Conservation (phyloP, 371 early-diverging fungal species). For the Mucor plumbeus region DNA sequence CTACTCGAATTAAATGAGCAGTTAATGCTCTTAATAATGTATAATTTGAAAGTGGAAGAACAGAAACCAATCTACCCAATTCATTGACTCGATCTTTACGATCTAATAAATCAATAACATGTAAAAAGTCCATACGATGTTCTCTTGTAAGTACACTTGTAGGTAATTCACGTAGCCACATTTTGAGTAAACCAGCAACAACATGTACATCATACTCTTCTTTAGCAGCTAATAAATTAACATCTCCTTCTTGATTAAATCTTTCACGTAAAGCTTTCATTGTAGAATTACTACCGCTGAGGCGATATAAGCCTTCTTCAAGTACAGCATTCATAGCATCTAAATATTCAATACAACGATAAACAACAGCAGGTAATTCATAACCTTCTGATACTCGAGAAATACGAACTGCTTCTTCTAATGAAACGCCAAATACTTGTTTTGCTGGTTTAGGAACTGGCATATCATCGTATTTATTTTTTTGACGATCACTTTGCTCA, state of each 20-base stretch:
- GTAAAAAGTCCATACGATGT: slow-evolving; percentile 69
- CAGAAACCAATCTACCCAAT: slow-evolving; percentile 60
- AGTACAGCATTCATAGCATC: slow-evolving; percentile 71
- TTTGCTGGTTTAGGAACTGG: slow-evolving; percentile 22
- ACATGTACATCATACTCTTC: slow-evolving; percentile 79
- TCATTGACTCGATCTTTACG: slow-evolving; percentile 65
- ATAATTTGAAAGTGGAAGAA: slow-evolving; percentile 66
- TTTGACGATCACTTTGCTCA: slow-evolving; percentile 27
- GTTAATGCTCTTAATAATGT: slow-evolving; percentile 65
- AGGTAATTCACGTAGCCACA: slow-evolving; percentile 83
- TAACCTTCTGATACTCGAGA: slow-evolving; percentile 33
- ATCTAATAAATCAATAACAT: slow-evolving; percentile 67
- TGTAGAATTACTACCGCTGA: slow-evolving; percentile 66
- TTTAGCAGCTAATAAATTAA: slow-evolving; percentile 58
- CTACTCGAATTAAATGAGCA: slow-evolving; percentile 69
- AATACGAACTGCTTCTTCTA: slow-evolving; percentile 38
- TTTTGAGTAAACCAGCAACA: slow-evolving; percentile 84
- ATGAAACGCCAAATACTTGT: slow-evolving; percentile 53
- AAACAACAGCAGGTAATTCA: slow-evolving; percentile 77
- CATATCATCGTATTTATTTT: slow-evolving; percentile 16
- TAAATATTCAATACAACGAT: slow-evolving; percentile 82
- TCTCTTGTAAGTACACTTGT: slow-evolving; percentile 77
- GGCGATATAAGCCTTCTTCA: slow-evolving; percentile 85
- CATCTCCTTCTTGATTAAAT: slow-evolving; percentile 75
- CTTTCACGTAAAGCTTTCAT: slow-evolving; percentile 64